A percentile compares a stretch with the other conserved stretches of the same genome.
These are phyloP conservation scores for Astrothelium subdiscretum DNA, from an alignment of 495 filamentous ascomycete genomes.

Conservation along the genomic window DNA sequence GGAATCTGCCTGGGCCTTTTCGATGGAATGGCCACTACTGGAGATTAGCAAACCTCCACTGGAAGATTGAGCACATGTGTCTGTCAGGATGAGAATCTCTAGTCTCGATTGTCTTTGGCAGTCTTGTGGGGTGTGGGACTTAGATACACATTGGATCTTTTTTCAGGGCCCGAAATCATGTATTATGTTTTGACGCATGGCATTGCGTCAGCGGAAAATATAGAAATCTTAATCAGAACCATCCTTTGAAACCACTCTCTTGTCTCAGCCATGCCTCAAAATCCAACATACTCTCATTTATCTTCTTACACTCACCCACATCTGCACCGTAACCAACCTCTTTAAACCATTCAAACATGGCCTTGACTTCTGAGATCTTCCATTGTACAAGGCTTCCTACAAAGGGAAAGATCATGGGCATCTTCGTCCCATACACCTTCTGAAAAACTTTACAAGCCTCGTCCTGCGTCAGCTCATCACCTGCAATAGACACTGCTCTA, in stretches of 20 bases:
- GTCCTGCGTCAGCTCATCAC: constrained; percentile 13
- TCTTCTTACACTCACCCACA: constrained; percentile 1
- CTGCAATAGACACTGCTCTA: constrained; percentile 13
- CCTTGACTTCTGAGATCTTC: constrained; percentile 11
- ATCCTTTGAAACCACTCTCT: neutral
- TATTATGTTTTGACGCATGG: too few relatives aligned
- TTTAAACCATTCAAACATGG: constrained; percentile 18
- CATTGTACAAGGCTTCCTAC: constrained; percentile 9
- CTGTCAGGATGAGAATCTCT: too few relatives aligned
- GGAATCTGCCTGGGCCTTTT: neutral
- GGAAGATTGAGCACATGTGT: neutral
- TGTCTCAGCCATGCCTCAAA: neutral
- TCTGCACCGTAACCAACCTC: constrained; percentile 8
- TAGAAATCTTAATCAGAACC: too few relatives aligned
- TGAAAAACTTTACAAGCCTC: constrained; percentile 12
- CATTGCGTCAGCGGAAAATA: too few relatives aligned
- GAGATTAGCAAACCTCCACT: neutral
- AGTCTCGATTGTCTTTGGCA: too few relatives aligned
- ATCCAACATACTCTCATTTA: neutral
- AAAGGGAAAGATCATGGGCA: constrained; percentile 11
- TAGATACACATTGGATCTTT: too few relatives aligned
- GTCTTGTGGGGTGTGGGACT: too few relatives aligned
- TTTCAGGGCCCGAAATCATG: too few relatives aligned
- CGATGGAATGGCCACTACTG: neutral
- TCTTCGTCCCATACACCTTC: constrained; percentile 10